phyloP scores from a whole-genome alignment of 768 basidiomycete genomes.

The Tulasnella sp. region DNA sequence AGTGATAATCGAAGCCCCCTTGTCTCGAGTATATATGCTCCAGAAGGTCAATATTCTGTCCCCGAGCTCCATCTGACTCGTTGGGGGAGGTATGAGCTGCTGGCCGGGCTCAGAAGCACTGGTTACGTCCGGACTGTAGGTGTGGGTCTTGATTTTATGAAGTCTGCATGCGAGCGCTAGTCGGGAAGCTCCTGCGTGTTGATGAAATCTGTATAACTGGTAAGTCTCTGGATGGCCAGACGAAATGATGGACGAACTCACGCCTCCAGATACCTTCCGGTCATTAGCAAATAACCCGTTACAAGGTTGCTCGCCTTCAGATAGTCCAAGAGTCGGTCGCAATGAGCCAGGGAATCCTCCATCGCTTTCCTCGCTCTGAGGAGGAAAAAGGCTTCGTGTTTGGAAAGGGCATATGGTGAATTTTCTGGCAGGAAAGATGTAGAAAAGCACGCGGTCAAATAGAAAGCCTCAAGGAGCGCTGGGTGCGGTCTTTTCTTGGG shows the following conservation, averaged over 20 bases:
- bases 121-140: neutral
- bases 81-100: neutral
- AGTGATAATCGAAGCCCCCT: constrained; percentile 1
- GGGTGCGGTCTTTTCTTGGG: constrained; percentile 4
- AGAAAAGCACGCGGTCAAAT: constrained; percentile 12
- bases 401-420: neutral
- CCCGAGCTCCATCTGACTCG: neutral
- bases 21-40: constrained; percentile 7
- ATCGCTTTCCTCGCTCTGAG: constrained; percentile 1
- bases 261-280: constrained; percentile 7
- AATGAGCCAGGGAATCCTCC: constrained; percentile 5
- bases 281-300: neutral
- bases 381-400: constrained; percentile 12
- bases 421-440: neutral
- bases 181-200: constrained; percentile 54
- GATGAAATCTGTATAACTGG: neutral
- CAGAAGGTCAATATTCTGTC: constrained; percentile 10
- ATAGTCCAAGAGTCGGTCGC: constrained; percentile 4
- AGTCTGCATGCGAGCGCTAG: constrained; percentile 64
- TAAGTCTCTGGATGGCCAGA: too few relatives aligned
- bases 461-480: constrained; percentile 12
- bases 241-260: neutral
- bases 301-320: neutral
- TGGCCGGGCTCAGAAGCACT: neutral
- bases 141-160: neutral